Base-by-base conservation (phyloP, 768 basidiomycete genomes). In the Mycena indigotica region DNA sequence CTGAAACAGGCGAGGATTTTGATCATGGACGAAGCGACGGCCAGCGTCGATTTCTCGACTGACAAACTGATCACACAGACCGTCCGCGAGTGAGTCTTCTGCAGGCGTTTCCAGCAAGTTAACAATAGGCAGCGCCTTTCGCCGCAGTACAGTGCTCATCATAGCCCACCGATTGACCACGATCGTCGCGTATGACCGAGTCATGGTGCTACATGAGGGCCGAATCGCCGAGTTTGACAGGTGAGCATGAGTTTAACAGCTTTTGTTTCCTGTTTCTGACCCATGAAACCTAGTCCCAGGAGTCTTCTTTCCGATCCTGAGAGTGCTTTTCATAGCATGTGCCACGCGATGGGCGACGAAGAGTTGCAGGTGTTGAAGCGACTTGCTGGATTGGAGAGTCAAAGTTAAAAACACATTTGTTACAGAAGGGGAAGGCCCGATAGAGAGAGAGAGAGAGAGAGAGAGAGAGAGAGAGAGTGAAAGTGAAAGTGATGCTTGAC, bases 11-110 rank as follows among this genome's bases (percentile, higher is more conserved):
- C 84, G 52, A 85, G 76, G 59, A 73, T 88, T 10, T 64, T 88
- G 38, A 75, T 88, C 63, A 88, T 88, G 87, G 87, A 88, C 62
- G 87, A 88, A 68, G 84, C 80, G 41, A 78, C 82, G 48, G 78
- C 83, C 26, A 78, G 77, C 55, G 84, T 84, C 50, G 83, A 84
- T 64, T 85, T 87, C 62, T 84, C 85, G 26, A 87, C 86, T 0
- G 86, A 87, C 61, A 85, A 86, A 61, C 72, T 87, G 3, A 87
- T 84, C 58, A 73, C 82, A 40, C 80, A 82, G 64, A 84, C 82
- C 8, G 84, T 84, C 26, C 64, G 83, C 66, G 77, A 81, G 85
- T 84, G 58, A 66, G 80, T 73, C 41, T 52, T 44, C 12, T 41
- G 24, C 41, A 23, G n/a, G 16, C 46, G 32, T 19, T 54, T 23